Conservation (phyloP, 768 basidiomycete species). For the Paxillus rubicundulus region DNA sequence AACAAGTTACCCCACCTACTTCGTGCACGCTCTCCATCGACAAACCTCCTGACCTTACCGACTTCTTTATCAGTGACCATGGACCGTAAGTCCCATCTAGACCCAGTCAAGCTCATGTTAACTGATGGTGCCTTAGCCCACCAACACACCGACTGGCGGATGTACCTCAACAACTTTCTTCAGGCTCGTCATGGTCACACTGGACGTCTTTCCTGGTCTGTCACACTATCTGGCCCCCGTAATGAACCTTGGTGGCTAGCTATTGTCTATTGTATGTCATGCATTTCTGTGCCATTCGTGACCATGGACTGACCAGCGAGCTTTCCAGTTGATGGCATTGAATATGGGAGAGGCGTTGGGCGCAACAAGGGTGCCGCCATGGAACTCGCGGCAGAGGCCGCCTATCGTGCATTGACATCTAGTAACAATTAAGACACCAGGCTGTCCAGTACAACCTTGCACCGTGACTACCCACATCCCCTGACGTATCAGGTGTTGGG, state of each 20-base stretch:
- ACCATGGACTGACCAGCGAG: neutral
- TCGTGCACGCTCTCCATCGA: neutral
- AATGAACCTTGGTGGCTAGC: constrained; percentile 25
- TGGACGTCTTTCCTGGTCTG: constrained; percentile 22
- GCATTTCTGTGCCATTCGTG: neutral
- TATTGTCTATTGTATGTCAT: constrained; percentile 25
- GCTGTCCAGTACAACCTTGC: neutral
- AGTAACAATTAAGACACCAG: constrained; percentile 15
- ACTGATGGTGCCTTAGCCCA: constrained; percentile 13
- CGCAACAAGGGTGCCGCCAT: constrained; percentile 29
- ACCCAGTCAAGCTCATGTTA: neutral
- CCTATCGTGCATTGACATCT: constrained; percentile 24
- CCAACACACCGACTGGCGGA: constrained; percentile 24
- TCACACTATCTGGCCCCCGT: constrained; percentile 19
- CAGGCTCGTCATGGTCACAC: constrained; percentile 32
- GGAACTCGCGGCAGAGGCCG: constrained; percentile 28
- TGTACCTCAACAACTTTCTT: constrained; percentile 31
- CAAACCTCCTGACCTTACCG: neutral
- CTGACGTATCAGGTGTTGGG: neutral
- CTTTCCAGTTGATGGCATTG: constrained; percentile 23
- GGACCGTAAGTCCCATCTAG: constrained; percentile 13
- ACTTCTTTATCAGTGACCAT: constrained; percentile 8
- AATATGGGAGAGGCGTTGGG: constrained; percentile 25
- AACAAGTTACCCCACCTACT: constrained; percentile 7
- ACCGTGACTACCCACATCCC: neutral